Conservation (phyloP, 805 yeast species). For the Kluyveromyces siamensis region DNA sequence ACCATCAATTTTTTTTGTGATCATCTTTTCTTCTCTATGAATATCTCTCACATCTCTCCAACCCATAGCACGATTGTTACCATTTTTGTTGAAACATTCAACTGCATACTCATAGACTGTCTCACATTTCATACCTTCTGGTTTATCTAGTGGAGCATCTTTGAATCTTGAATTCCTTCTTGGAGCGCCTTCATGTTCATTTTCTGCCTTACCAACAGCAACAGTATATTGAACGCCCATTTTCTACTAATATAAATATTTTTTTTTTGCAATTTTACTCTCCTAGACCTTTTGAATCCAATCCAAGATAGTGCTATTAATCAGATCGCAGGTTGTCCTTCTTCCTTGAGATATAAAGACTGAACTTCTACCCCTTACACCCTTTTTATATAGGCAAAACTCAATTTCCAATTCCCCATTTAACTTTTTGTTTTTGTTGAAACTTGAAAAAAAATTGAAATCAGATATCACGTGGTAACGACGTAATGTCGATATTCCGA, state of each 20-base stretch:
- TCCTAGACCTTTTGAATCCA: neutral
- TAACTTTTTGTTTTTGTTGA: neutral
- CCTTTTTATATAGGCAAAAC: neutral
- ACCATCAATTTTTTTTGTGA: slow-evolving; percentile 74
- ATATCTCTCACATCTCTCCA: slow-evolving; percentile 70
- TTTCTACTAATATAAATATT: too few species aligned
- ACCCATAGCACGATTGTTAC: slow-evolving; percentile 52
- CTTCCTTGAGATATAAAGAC: neutral
- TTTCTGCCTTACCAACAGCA: slow-evolving; percentile 58
- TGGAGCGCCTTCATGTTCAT: slow-evolving; percentile 75
- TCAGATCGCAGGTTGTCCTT: neutral
- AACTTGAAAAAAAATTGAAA: too few species aligned
- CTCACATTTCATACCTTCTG: slow-evolving; percentile 51
- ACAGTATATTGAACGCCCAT: slow-evolving; percentile 32
- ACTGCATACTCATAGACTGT: slow-evolving; percentile 63
- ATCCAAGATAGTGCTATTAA: neutral
- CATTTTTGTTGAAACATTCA: slow-evolving; percentile 53
- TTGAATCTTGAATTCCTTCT: slow-evolving; percentile 47
- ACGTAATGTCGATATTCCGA: too few species aligned
- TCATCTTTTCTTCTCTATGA: slow-evolving; percentile 65
- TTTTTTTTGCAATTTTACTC: neutral
- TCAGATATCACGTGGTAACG: neutral
- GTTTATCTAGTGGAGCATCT: slow-evolving; percentile 46
- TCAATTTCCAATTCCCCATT: neutral
- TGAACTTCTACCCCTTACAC: neutral